Conservation (phyloP, 2,329 filamentous ascomycete genomes). For the Arthrobotrys megalospora region DNA sequence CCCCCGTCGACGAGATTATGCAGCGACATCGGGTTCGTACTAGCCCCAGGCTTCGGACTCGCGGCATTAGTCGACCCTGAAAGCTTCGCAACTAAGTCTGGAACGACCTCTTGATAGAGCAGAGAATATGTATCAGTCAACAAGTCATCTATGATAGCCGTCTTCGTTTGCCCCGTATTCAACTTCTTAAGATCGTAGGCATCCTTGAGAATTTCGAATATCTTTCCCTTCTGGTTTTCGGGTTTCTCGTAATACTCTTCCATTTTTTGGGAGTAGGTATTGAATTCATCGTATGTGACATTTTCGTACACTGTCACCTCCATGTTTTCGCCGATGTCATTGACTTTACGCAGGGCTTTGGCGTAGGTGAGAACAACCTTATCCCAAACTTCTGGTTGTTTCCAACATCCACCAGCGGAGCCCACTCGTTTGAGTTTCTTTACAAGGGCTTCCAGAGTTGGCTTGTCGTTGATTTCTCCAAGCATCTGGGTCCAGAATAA, state of each 20-base stretch:
- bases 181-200: constrained; percentile 81
- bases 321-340: constrained; percentile 73
- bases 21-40: constrained; percentile 64
- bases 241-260: constrained; percentile 70
- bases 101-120: constrained; percentile 79
- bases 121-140: constrained; percentile 89
- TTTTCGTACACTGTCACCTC: constrained; percentile 78
- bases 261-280: constrained; percentile 73
- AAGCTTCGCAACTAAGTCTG: constrained; percentile 70
- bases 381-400: constrained; percentile 76
- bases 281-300: constrained; percentile 77
- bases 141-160: constrained; percentile 88
- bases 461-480: constrained; percentile 80
- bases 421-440: constrained; percentile 82
- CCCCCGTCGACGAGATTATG: constrained; percentile 63
- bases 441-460: constrained; percentile 82
- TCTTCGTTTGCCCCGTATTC: constrained; percentile 90
- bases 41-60: constrained; percentile 67
- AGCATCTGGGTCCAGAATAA: constrained; percentile 84
- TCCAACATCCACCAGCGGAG: constrained; percentile 78
- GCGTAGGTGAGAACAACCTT: constrained; percentile 75
- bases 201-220: constrained; percentile 77
- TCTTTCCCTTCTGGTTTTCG: constrained; percentile 65
- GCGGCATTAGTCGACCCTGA: constrained; percentile 67
- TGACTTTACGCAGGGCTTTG: constrained; percentile 73